A percentile compares a stretch with the other conserved stretches of the same genome.
Evolutionary conservation across 2,329 filamentous ascomycete species (phyloP).

Genomic region (Aspergillus sp.): DNA sequence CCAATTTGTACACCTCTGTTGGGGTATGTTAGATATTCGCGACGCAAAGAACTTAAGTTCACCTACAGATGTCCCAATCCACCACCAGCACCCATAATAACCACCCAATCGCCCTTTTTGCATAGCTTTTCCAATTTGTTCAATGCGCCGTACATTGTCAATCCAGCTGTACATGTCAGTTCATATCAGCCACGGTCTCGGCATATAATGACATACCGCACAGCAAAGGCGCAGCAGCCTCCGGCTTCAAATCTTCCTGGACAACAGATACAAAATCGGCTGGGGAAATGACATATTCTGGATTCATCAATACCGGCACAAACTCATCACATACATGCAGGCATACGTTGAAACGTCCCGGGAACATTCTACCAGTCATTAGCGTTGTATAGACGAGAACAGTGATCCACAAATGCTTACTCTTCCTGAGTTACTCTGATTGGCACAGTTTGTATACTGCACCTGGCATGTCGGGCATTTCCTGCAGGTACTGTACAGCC

Average conservation of each 20-base stretch:
- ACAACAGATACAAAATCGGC: constrained; percentile 6
- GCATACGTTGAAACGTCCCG: constrained; percentile 8
- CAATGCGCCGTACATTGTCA: constrained; percentile 9
- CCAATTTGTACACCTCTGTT: constrained; percentile 7
- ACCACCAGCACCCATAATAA: constrained; percentile 10
- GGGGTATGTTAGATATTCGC: not conserved
- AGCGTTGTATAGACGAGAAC: not conserved
- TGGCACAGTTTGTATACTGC: constrained; percentile 8
- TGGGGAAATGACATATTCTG: constrained; percentile 8
- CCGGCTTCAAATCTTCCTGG: constrained; percentile 4
- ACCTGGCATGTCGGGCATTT: constrained; percentile 7
- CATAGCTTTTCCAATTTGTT: constrained; percentile 7
- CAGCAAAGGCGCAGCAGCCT: constrained; percentile 6
- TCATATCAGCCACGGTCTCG: not conserved
- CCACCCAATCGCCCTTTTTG: constrained; percentile 7
- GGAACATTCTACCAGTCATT: constrained; percentile 4
- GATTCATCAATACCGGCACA: not conserved
- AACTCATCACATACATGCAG: not conserved
- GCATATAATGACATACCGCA: constrained; percentile 3
- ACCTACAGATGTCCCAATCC: constrained; percentile 3
- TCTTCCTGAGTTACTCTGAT: constrained; percentile 7
- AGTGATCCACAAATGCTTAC: not conserved
- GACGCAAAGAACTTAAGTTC: too few relatives aligned
- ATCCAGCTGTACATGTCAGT: not conserved
- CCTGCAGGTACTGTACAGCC: constrained; percentile 8